Conservation (phyloP, 306 rosid species). For the Mucuna pruriens region DNA sequence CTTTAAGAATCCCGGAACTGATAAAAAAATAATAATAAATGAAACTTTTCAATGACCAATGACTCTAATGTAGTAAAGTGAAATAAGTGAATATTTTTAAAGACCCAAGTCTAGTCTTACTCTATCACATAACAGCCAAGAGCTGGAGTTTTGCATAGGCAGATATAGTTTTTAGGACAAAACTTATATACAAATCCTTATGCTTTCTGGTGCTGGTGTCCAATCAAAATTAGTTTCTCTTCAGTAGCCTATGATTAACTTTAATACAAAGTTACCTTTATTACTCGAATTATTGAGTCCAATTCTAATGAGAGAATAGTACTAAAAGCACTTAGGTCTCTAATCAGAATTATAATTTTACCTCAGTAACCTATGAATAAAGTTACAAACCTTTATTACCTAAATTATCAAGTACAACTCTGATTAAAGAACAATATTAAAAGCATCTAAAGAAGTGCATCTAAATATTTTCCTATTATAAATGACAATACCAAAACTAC, state of each 20-base stretch:
- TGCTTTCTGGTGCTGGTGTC: background rate
- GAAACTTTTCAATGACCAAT: background rate
- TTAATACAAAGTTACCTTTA: background rate
- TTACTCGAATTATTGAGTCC: background rate
- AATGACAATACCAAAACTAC: background rate
- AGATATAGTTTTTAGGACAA: background rate
- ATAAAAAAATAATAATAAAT: background rate
- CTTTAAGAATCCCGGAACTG: background rate
- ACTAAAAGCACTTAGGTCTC: background rate
- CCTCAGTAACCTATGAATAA: background rate
- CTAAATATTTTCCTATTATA: background rate
- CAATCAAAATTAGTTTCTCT: background rate
- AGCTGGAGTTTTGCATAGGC: background rate
- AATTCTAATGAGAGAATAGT: background rate
- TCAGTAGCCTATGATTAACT: background rate
- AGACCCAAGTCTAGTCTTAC: background rate
- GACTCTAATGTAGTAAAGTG: background rate
- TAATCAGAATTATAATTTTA: background rate
- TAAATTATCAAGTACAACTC: too few relatives aligned
- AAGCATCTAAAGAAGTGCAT: background rate
- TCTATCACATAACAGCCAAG: background rate
- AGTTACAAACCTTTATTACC: too few relatives aligned
- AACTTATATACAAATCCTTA: background rate
- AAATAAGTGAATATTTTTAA: background rate
- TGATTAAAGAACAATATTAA: too few relatives aligned